A percentile compares a stretch with the other conserved stretches of the same genome.
These are phyloP conservation scores for Picea sitchensis DNA, from an alignment of 75 land plant genomes.

Conservation along the genomic window DNA sequence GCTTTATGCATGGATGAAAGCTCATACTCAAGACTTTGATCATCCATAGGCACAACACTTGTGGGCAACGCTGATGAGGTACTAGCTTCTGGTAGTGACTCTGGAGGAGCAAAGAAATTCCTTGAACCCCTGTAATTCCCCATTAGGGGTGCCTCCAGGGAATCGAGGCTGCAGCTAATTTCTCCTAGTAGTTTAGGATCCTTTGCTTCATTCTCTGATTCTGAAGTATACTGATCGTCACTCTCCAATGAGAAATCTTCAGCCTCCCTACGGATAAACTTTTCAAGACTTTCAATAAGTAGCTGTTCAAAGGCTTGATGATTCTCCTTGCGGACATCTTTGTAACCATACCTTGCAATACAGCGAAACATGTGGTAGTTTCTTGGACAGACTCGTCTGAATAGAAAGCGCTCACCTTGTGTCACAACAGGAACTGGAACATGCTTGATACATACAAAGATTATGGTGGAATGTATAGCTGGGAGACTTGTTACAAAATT, in stretches of 20 bases:
- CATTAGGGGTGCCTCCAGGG: constrained; percentile 62
- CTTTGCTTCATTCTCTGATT: constrained; percentile 31
- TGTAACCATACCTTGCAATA: constrained; percentile 96
- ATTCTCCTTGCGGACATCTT: constrained; percentile 88
- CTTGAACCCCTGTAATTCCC: constrained; percentile 19
- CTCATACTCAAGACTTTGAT: constrained; percentile 64
- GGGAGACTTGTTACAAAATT: constrained; percentile 95
- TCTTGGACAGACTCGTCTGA: constrained; percentile 88
- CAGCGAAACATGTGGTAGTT: constrained; percentile 91
- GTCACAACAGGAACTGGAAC: constrained; percentile 83
- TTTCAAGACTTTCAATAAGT: constrained; percentile 83
- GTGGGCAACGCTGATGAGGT: constrained; percentile 28
- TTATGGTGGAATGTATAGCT: constrained; percentile 92
- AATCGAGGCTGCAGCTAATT: constrained; percentile 61
- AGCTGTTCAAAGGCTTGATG: constrained; percentile 85
- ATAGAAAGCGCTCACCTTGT: constrained; percentile 82
- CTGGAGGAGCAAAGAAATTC: constrained; percentile 12
- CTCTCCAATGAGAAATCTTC: constrained; percentile 74
- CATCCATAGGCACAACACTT: constrained; percentile 15
- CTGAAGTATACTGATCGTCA: constrained; percentile 51
- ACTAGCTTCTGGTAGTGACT: constrained; percentile 33
- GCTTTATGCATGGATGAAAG: constrained; percentile 67
- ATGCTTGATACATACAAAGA: constrained; percentile 79
- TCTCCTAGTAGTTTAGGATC: constrained; percentile 39
- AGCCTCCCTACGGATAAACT: constrained; percentile 80